phyloP scores from a whole-genome alignment of 306 rosid species.

The Corylus avellana region DNA sequence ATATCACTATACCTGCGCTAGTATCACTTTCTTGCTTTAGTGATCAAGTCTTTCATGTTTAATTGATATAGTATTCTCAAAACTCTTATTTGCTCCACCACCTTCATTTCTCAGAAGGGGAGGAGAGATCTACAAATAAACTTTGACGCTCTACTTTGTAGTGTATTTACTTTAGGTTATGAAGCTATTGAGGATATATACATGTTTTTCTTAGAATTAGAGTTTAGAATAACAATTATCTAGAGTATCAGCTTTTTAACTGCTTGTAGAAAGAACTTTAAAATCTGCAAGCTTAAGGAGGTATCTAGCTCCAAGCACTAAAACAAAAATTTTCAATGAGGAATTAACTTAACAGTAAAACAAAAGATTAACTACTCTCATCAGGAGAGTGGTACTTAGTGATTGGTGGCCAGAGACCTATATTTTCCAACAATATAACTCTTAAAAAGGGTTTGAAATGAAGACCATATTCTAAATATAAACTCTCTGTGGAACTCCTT shows the following conservation, averaged over 20 bases:
- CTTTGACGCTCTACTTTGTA: background rate
- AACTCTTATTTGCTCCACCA: too few species aligned
- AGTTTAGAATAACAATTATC: background rate
- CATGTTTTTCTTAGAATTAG: background rate
- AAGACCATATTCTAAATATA: background rate
- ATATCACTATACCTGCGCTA: too few species aligned
- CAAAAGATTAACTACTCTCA: background rate
- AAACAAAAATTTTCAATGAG: background rate
- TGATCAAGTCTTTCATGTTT: too few species aligned
- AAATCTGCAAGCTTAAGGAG: background rate
- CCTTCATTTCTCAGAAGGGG: background rate
- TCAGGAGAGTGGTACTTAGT: background rate
- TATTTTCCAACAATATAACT: background rate
- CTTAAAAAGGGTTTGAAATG: background rate
- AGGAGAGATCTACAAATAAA: too few species aligned
- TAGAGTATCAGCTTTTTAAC: background rate
- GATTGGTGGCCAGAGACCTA: background rate
- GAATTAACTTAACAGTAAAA: background rate
- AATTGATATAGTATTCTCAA: too few species aligned
- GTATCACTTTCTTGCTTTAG: too few species aligned
- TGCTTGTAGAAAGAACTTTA: background rate
- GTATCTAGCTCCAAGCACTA: background rate
- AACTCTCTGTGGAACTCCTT: background rate
- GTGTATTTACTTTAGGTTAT: background rate
- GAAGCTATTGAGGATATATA: background rate